phyloP scores from a whole-genome alignment of 2,329 filamentous ascomycete genomes.

The Podosphaera aphanis region DNA sequence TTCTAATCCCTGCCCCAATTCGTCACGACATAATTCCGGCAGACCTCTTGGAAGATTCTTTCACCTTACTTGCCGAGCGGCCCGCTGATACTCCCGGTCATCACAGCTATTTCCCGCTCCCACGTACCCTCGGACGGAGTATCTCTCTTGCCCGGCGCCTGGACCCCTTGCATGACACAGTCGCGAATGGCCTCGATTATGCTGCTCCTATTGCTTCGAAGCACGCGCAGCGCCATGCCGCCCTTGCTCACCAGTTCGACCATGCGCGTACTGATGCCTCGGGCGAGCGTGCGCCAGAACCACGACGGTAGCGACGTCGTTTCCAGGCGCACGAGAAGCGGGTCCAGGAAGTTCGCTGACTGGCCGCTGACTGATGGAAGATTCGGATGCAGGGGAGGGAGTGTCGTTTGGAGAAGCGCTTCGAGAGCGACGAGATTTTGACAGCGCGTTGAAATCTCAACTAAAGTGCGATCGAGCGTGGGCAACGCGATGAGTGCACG shows the following conservation, averaged over 20 bases:
- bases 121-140: conserved; percentile 32
- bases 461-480: conserved; percentile 55
- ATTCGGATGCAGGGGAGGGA: conserved; percentile 44
- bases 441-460: conserved; percentile 62
- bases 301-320: conserved; percentile 70
- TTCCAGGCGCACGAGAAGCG: conserved; percentile 56
- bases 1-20: too few relatives aligned
- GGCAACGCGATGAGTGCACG: conserved; percentile 60
- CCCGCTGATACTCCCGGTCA: conserved; percentile 60
- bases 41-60: too few relatives aligned
- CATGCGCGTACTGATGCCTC: conserved; percentile 50
- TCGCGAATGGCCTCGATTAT: conserved; percentile 60
- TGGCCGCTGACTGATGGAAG: conserved; percentile 18
- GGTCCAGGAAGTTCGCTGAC: conserved; percentile 37
- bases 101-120: conserved; percentile 84
- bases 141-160: conserved; percentile 33
- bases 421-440: conserved; percentile 84
- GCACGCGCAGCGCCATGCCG: conserved; percentile 59
- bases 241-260: conserved; percentile 67
- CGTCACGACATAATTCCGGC: too few relatives aligned
- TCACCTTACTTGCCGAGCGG: conserved; percentile 12
- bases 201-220: conserved; percentile 50
- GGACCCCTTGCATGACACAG: conserved; percentile 51
- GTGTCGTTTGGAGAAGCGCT: conserved; percentile 44
- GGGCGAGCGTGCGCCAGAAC: conserved; percentile 80